A percentile compares a stretch with the other conserved stretches of the same genome.
These are phyloP conservation scores for Fraxinus dipetala DNA, from an alignment of 305 asterid genomes.

Conservation along the genomic window DNA sequence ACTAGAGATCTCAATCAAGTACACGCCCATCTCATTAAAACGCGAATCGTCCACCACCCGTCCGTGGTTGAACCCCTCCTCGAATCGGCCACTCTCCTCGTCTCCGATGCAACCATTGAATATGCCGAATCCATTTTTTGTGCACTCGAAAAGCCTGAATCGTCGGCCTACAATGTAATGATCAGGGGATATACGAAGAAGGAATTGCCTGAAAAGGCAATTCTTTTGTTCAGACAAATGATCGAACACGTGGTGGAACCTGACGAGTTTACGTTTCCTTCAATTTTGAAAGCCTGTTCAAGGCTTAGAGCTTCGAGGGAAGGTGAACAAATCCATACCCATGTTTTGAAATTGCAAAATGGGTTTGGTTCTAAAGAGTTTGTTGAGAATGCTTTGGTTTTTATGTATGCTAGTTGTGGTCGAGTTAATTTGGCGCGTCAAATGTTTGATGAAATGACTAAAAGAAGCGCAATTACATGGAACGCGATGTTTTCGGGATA, in stretches of 20 bases:
- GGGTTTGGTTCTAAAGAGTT: slow-evolving; percentile 23
- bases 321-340: slow-evolving; percentile 47
- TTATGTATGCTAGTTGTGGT: slow-evolving; percentile 41
- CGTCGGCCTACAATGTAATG: slow-evolving; percentile 45
- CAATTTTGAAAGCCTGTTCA: slow-evolving; percentile 45
- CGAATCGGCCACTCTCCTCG: slow-evolving; percentile 48
- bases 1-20: slow-evolving; percentile 44
- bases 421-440: slow-evolving; percentile 28
- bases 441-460: slow-evolving; percentile 39
- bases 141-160: slow-evolving; percentile 31
- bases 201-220: slow-evolving; percentile 29
- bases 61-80: slow-evolving; percentile 46
- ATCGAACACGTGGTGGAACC: slow-evolving; percentile 33
- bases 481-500: slow-evolving; percentile 48
- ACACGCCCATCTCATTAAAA: slow-evolving; percentile 47
- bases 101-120: slow-evolving; percentile 33
- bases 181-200: slow-evolving; percentile 39
- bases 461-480: slow-evolving; percentile 35
- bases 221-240: slow-evolving; percentile 43
- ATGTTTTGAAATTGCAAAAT: slow-evolving; percentile 23
- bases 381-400: slow-evolving; percentile 41
- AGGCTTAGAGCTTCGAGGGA: slow-evolving; percentile 34
- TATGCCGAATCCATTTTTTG: slow-evolving; percentile 41
- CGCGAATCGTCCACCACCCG: slow-evolving; percentile 43
- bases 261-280: slow-evolving; percentile 36